Base-by-base conservation (phyloP, 768 basidiomycete genomes). In the Boletus fagicola region DNA sequence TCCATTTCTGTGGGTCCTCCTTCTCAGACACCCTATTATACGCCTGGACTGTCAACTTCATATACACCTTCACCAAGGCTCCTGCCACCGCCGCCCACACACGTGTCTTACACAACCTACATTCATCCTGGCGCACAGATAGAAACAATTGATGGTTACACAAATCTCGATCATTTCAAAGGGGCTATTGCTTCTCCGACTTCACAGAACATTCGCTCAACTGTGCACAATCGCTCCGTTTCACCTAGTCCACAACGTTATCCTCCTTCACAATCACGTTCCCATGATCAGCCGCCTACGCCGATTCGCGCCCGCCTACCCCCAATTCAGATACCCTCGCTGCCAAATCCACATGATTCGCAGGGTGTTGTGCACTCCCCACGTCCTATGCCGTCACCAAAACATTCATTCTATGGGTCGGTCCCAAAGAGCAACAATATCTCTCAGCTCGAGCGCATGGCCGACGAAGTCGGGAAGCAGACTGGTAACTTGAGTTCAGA, bases 371-470 rank as follows among this genome's bases (percentile, higher is more conserved):
- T 86, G 3, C 76, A 82, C 58, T 88, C 88, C 0, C 89, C 90
- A 4, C 82, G 86, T 9, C 89, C 90, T 0, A 74, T 86, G 51
- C 77, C 82, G 18, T 88, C 87, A 0, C 87, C 88, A 7, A 87
- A 86, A 61, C 77, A 78, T 42, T 82, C 84, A 0, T 83, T 61
- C 8, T 20, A 50, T 18, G 65, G 59, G 15, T 53, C 54, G n/a
- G 35, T 61, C 15, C 67, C 71, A n/a, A 72, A 61, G 48, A 71
- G 65, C n/a, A 48, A 59, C 5, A 67, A 83, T n/a, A 88, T 92
- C 8, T 82, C 83, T 57, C 76, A 79, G 58, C 76, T 92, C 51
- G 91, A 92, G 72, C 78, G 80, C 68, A 84, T 93, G 77, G 90
- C 87, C 0, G 86, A 83, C 33, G 80, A 80, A 54, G 84, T 81